Conservation (phyloP, 345 rosid genomes). For the Balakata baccata region DNA sequence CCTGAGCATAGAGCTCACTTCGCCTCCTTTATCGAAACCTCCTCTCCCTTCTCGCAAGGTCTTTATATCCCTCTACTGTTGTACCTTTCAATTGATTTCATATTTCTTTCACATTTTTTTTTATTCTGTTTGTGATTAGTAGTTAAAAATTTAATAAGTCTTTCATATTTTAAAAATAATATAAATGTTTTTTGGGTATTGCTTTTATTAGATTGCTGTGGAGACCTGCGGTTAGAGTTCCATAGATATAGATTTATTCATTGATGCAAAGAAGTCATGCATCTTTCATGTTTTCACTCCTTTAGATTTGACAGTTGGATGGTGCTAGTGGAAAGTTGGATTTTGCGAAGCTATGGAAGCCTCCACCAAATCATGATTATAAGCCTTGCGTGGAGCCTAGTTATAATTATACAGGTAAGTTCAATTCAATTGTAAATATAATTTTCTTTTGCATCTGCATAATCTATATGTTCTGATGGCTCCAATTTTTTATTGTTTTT, state of each 20-base stretch:
- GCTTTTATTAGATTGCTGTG: not conserved
- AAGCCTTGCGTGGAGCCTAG: conserved; percentile 56
- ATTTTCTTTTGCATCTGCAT: not conserved
- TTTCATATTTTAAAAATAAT: not conserved
- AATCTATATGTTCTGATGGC: not conserved
- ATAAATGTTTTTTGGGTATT: not conserved
- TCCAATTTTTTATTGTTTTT: conserved; percentile 11
- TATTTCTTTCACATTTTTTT: not conserved
- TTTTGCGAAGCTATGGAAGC: conserved; percentile 68
- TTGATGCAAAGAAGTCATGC: conserved; percentile 50
- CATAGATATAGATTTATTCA: not conserved
- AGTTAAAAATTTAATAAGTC: not conserved
- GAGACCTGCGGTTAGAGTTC: conserved; percentile 10
- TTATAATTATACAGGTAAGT: conserved; percentile 57
- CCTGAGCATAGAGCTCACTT: conserved; percentile 48
- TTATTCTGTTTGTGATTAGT: not conserved
- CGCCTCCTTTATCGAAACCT: conserved; percentile 47
- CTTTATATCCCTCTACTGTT: conserved; percentile 1
- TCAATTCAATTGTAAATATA: not conserved
- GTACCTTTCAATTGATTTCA: not conserved
- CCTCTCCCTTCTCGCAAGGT: conserved; percentile 59
- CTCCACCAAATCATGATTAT: conserved; percentile 59
- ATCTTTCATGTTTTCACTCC: conserved; percentile 72
- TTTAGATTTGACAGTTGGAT: conserved; percentile 86
- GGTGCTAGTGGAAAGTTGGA: conserved; percentile 39